These are phyloP conservation scores for Leptographium radiaticola DNA, from an alignment of 2,329 filamentous ascomycete genomes.

Conservation along the genomic window DNA sequence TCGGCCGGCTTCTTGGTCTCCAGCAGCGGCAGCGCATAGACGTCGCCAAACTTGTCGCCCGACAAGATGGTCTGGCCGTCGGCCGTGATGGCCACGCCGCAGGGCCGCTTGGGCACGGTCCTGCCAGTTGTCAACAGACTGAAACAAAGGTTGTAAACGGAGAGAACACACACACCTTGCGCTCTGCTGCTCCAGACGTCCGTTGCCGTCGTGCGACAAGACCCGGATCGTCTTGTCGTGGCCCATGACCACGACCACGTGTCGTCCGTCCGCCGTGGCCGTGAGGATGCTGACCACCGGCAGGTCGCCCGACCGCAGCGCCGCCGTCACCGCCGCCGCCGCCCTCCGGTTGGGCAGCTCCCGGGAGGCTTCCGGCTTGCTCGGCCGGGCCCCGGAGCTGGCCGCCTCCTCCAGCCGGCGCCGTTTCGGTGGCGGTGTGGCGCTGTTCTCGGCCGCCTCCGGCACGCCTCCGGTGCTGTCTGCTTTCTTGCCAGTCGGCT, in stretches of 20 bases:
- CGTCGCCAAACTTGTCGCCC: slow-evolving; percentile 94
- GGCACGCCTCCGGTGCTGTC: slow-evolving; percentile 18
- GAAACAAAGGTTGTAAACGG: slow-evolving; percentile 1
- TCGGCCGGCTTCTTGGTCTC: slow-evolving; percentile 6
- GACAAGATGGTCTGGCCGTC: slow-evolving; percentile 63
- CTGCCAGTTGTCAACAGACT: slow-evolving; percentile 25
- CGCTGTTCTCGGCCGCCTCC: slow-evolving; percentile 13
- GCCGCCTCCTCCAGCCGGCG: slow-evolving; percentile 16
- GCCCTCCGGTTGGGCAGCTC: not conserved
- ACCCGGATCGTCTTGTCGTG: slow-evolving; percentile 88
- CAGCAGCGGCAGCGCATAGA: slow-evolving; percentile 73
- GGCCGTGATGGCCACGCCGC: slow-evolving; percentile 55
- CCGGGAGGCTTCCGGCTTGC: not conserved
- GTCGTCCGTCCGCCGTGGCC: slow-evolving; percentile 46
- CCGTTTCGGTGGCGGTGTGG: slow-evolving; percentile 20
- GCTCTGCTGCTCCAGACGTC: slow-evolving; percentile 53
- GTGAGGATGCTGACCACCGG: slow-evolving; percentile 59
- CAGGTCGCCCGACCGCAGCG: slow-evolving; percentile 27
- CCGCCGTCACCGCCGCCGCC: slow-evolving; percentile 13
- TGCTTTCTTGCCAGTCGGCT: slow-evolving; percentile 7
- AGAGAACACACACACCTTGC: slow-evolving; percentile 42
- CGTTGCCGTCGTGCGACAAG: slow-evolving; percentile 52
- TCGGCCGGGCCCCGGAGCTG: slow-evolving; percentile 1
- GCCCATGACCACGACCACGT: slow-evolving; percentile 69
- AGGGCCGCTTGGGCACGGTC: slow-evolving; percentile 80